Evolutionary conservation across 257 asterid species (phyloP).

Genomic region (Nicotiana obtusifolia): DNA sequence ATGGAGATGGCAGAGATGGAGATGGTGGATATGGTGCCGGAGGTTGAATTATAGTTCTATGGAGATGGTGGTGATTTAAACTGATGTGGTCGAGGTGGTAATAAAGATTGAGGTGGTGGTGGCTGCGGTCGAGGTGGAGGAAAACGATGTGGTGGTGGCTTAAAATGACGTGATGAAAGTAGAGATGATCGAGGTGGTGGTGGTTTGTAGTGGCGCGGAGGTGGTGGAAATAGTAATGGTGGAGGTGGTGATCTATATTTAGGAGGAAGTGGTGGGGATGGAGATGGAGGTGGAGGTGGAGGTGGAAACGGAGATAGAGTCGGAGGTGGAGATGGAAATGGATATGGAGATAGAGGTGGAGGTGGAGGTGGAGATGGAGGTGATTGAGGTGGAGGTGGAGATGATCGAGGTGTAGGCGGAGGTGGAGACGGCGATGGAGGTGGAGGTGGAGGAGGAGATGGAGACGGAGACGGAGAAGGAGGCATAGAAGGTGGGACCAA

Average conservation of each 20-base stretch:
- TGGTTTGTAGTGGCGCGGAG: neutral
- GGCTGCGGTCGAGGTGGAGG: neutral
- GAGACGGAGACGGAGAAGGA: neutral
- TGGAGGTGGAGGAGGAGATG: neutral
- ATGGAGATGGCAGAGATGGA: too few species aligned
- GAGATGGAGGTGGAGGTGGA: neutral
- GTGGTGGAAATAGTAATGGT: neutral
- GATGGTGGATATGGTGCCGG: too few species aligned
- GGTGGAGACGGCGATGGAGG: neutral
- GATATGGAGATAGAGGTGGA: too few species aligned
- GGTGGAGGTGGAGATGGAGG: too few species aligned
- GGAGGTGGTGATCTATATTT: neutral
- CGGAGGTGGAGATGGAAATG: neutral
- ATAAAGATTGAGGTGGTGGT: neutral
- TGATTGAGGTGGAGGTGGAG: too few species aligned
- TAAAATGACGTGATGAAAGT: neutral
- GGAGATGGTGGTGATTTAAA: too few species aligned
- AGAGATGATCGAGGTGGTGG: neutral
- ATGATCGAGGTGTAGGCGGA: neutral
- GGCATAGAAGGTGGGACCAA: neutral
- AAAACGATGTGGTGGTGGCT: neutral
- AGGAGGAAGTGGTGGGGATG: neutral
- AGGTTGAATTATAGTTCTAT: too few species aligned
- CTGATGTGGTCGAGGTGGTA: neutral
- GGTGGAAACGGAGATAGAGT: neutral